Base-by-base conservation (phyloP, 495 filamentous ascomycete species). In the Podospora appendiculata region DNA sequence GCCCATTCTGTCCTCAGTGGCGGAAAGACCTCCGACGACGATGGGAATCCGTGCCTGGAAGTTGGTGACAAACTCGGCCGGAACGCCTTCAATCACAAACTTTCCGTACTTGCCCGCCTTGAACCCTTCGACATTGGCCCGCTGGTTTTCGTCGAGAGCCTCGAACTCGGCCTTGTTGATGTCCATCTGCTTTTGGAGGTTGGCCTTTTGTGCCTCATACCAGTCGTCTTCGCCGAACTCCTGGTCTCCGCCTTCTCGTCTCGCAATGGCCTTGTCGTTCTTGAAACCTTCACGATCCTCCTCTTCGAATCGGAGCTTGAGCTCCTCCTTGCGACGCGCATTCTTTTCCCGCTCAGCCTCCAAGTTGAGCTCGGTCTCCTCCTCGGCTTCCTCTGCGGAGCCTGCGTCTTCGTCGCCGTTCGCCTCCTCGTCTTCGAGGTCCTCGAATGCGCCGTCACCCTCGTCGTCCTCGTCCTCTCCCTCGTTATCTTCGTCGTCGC, bases 181-280 rank as follows among this genome's bases (percentile, higher is more conserved):
- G 52, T 88, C 83, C 44, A 89, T 75, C 66, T 97, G 94, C 70
- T 95, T 96, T 67, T 96, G 87, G 53, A 97, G 79, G 59, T 86
- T 79, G 19, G 94, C 90, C 66, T 98, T 98, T 62, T 98, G 94
- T 19, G 88, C 78, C 63, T 97, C 91, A 64, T 97, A 97, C 94
- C 94, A 98, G 41, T 97, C 89, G 60, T 98, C 93, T 69, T 97
- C 91, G 34, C 89, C 94, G 60, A 95, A 97, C 61, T 93, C 82
- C 39, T 89, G 78, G 0, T 79, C 68, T 14, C 77, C 83, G 32
- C 73, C 78, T 59, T 83, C 80, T 47, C 77, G 66, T 41, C 85
- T 79, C 17, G 81, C 80, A 41, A 83, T 80, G 11, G 87, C 82
- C 58, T 89, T 89, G 59, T 89, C 88, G 59, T 95, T 95, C 18